These are phyloP conservation scores for Dothidotthia symphoricarpi DNA, from an alignment of 2,329 filamentous ascomycete genomes.

Conservation along the genomic window DNA sequence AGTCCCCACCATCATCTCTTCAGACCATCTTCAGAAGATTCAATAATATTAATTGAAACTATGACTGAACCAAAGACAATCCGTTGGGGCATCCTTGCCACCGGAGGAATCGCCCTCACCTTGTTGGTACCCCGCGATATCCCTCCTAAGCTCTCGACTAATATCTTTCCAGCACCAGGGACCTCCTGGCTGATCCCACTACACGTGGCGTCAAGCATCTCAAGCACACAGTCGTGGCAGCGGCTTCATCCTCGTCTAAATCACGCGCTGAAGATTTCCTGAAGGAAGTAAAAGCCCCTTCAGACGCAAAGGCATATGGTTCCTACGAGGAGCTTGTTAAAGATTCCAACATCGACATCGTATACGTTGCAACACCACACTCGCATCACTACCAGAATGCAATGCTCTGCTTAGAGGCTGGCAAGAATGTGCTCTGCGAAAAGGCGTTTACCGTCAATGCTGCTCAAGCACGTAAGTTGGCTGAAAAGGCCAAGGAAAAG, in stretches of 20 bases:
- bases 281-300: constrained; percentile 65
- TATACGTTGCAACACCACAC: constrained; percentile 89
- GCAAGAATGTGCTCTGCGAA: constrained; percentile 87
- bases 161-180: constrained; percentile 54
- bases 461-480: constrained; percentile 69
- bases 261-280: constrained; percentile 72
- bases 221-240: constrained; percentile 73
- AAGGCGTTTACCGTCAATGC: constrained; percentile 87
- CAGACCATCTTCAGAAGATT: not conserved
- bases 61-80: constrained; percentile 41
- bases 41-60: constrained; percentile 2
- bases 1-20: too few relatives aligned
- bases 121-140: constrained; percentile 36
- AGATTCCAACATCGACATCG: constrained; percentile 75
- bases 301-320: constrained; percentile 69
- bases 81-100: constrained; percentile 50
- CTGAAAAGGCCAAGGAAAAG: constrained; percentile 70
- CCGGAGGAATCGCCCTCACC: constrained; percentile 50
- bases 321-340: constrained; percentile 79
- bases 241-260: constrained; percentile 73
- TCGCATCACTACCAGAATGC: constrained; percentile 91
- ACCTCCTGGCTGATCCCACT: constrained; percentile 72
- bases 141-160: constrained; percentile 11
- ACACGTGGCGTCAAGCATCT: constrained; percentile 69
- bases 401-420: constrained; percentile 77